Evolutionary conservation across 2,329 filamentous ascomycete genomes (phyloP), one percentile per base, ranked within the genome.

Genomic region (Alternaria atra): DNA sequence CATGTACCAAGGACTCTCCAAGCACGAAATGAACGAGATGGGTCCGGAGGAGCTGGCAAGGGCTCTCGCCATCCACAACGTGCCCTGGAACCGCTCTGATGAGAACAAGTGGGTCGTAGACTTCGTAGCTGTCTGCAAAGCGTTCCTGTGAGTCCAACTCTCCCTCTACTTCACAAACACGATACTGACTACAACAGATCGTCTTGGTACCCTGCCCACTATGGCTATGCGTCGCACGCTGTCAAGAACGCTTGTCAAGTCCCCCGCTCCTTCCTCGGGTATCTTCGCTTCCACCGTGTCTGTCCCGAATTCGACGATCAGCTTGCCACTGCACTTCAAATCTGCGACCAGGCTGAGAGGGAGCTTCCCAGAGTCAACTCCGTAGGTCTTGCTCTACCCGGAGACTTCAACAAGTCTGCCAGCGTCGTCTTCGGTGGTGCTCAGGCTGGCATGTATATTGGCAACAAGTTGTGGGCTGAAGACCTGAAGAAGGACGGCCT

Each of bases 241-340:
- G 69, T 93, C 63, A 80, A 85, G n/a, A 78, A 84, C 6, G 88
- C 88, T 3, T 87, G 89, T 20, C 84, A 86, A 34, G 87, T 96
- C 0, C 84, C 97, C 40, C 87, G 88, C 61, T 97, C 95, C 73
- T 98, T 98, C 74, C 87, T 97, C 65, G 91, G 92, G 66, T 99
- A 97, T 68, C 83, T 98, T 0, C 83, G 94, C 9, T 87, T 91
- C 61, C 94, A 98, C 73, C 86, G 91, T 37, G 94, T 96, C 15
- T 97, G 93, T 71, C 90, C 91, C 0, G 95, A 98, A 76, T 91
- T 94, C 73, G 82, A 79, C 0, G 81, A 84, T 0, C 86, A 94
- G 64, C 83, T 98, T 59, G 79, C 86, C 15, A 81, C 84, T 0
- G 93, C 94, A 0, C 82, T 90, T 7, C 76, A 76, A 1, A 76